These are phyloP conservation scores for Monascus purpureus DNA, from an alignment of 495 filamentous ascomycete genomes.

Conservation along the genomic window DNA sequence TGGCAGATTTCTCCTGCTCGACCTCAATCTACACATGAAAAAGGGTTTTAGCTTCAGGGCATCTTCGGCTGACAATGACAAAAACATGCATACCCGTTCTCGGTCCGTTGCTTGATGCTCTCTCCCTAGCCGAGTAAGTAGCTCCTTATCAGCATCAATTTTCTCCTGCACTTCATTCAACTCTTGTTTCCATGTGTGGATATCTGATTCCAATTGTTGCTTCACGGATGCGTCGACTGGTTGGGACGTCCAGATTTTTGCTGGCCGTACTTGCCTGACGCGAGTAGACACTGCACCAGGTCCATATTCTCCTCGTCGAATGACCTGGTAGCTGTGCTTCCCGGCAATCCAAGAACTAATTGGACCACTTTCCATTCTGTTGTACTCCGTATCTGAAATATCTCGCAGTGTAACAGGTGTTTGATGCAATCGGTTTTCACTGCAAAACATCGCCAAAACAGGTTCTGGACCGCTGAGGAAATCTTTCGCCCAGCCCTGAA, in stretches of 20 bases:
- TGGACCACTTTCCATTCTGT: slow-evolving; percentile 34
- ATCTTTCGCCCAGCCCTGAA: slow-evolving; percentile 69
- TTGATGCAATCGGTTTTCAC: slow-evolving; percentile 47
- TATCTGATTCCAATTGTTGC: slow-evolving; percentile 27
- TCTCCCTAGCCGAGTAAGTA: slow-evolving; percentile 26
- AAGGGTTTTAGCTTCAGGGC: too few relatives aligned
- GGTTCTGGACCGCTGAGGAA: slow-evolving; percentile 68
- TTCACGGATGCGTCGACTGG: slow-evolving; percentile 54
- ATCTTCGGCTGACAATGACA: too few relatives aligned
- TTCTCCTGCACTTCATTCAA: slow-evolving; percentile 20
- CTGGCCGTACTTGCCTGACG: slow-evolving; percentile 38
- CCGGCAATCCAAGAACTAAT: slow-evolving; percentile 52
- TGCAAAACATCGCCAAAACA: slow-evolving; percentile 77
- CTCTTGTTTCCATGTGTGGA: slow-evolving; percentile 29
- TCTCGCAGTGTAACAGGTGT: slow-evolving; percentile 50
- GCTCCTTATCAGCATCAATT: slow-evolving; percentile 14
- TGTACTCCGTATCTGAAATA: slow-evolving; percentile 48
- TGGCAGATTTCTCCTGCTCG: slow-evolving; percentile 36
- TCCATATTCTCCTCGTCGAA: slow-evolving; percentile 62
- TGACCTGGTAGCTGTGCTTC: slow-evolving; percentile 40
- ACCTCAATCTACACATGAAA: slow-evolving; percentile 24
- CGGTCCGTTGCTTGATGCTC: slow-evolving; percentile 5
- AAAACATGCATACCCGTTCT: slow-evolving; percentile 30
- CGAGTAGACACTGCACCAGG: slow-evolving; percentile 49
- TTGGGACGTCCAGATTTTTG: slow-evolving; percentile 60